Percentiles rank a stretch among this genome's conserved stretches.
Conservation (phyloP, 2,329 filamentous ascomycete species). For the Xylaria sp. region DNA sequence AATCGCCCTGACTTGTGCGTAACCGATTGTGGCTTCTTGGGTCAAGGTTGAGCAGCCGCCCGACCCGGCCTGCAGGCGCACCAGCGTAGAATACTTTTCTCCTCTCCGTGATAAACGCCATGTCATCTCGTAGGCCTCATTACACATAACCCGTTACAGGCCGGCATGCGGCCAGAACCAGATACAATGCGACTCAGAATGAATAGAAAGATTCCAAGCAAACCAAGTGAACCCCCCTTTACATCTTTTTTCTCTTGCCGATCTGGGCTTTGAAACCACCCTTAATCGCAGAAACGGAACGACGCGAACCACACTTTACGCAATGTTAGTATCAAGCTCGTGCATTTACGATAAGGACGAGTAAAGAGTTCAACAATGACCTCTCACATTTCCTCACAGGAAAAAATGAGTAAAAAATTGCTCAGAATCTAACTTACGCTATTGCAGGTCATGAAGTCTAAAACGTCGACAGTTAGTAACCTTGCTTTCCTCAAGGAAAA, state of each 20-base stretch:
- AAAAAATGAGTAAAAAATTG: neutral
- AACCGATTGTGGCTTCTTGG: neutral
- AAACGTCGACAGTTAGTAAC: constrained; percentile 25
- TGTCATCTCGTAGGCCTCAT: constrained; percentile 31
- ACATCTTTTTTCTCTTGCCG: constrained; percentile 96
- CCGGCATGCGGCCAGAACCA: constrained; percentile 29
- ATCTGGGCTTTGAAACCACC: constrained; percentile 99
- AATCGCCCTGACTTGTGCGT: neutral
- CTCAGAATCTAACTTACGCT: constrained; percentile 52
- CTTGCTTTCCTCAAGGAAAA: neutral
- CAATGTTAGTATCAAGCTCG: constrained; percentile 15
- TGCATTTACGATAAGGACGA: neutral
- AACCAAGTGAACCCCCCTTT: constrained; percentile 48
- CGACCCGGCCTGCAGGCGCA: neutral
- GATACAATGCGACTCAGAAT: constrained; percentile 26
- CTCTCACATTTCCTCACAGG: neutral
- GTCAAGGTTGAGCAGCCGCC: neutral
- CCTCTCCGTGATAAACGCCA: constrained; percentile 17
- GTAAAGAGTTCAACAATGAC: neutral
- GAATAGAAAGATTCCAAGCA: constrained; percentile 15
- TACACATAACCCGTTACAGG: constrained; percentile 24
- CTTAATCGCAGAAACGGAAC: constrained; percentile 97
- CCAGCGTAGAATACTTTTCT: neutral
- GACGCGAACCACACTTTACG: constrained; percentile 72
- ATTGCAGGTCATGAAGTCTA: constrained; percentile 95